Percentiles rank a stretch among this genome's conserved stretches.
These are phyloP conservation scores for Geoglossum cookeanum DNA, from an alignment of 2,329 filamentous ascomycete genomes.

Conservation along the genomic window DNA sequence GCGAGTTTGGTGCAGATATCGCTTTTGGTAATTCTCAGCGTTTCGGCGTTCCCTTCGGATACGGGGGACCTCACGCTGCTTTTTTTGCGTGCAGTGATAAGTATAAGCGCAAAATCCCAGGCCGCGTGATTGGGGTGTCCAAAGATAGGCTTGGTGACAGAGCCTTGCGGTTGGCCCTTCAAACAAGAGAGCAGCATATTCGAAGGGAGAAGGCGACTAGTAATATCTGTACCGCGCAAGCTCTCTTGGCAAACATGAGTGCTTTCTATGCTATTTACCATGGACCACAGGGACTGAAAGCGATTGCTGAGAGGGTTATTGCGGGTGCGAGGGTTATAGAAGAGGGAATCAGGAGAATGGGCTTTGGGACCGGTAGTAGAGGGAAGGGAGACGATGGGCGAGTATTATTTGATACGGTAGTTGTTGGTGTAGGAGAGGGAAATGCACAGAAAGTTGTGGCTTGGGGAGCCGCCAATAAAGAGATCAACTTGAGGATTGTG, in stretches of 20 bases:
- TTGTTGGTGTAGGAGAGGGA: constrained; percentile 37
- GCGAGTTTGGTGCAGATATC: constrained; percentile 88
- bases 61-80: constrained; percentile 84
- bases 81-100: constrained; percentile 88
- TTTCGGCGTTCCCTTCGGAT: constrained; percentile 81
- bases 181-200: constrained; percentile 93
- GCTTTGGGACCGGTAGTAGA: constrained; percentile 41
- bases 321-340: constrained; percentile 52
- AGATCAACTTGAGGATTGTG: constrained; percentile 44
- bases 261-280: constrained; percentile 92
- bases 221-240: constrained; percentile 93
- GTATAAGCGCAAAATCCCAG: constrained; percentile 87
- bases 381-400: constrained; percentile 36
- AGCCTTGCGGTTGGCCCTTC: constrained; percentile 67
- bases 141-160: constrained; percentile 72
- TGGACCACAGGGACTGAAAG: constrained; percentile 62
- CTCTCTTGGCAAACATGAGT: constrained; percentile 85
- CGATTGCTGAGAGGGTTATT: constrained; percentile 63
- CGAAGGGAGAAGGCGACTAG: constrained; percentile 90
- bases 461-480: constrained; percentile 29
- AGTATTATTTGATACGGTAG: constrained; percentile 63
- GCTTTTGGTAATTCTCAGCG: constrained; percentile 86
- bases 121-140: constrained; percentile 74
- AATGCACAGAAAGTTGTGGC: constrained; percentile 33
- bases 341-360: constrained; percentile 39